Evolutionary conservation across 345 rosid genomes (phyloP).

Genomic region (Eucalyptus shirleyi): DNA sequence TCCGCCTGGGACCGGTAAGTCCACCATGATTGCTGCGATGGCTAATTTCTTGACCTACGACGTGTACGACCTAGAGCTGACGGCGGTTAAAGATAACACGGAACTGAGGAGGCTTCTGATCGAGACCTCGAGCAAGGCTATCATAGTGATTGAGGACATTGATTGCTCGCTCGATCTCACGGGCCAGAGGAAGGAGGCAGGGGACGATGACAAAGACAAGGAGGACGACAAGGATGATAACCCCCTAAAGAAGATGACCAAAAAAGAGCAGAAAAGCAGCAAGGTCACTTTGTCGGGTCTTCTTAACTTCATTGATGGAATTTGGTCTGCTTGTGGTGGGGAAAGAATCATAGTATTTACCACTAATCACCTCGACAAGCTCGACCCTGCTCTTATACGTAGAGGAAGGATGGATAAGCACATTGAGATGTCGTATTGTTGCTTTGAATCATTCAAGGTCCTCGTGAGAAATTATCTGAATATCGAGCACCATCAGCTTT

Average conservation of each 20-base stretch:
- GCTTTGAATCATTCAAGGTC: not conserved
- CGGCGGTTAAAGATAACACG: conserved; percentile 6
- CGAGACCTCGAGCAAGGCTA: conserved; percentile 4
- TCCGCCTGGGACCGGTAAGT: conserved; percentile 15
- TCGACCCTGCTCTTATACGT: conserved; percentile 11
- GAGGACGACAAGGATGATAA: not conserved
- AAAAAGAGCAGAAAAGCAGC: not conserved
- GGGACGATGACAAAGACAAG: not conserved
- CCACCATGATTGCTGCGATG: conserved; percentile 15
- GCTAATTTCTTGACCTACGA: conserved; percentile 3
- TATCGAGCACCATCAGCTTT: not conserved
- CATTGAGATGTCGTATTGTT: conserved; percentile 7
- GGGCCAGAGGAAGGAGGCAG: conserved; percentile 1
- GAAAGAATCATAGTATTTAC: conserved; percentile 13
- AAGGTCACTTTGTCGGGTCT: conserved; percentile 14
- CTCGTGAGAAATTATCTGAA: not conserved
- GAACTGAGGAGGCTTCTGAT: conserved; percentile 6
- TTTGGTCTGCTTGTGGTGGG: conserved; percentile 12
- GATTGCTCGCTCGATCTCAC: conserved; percentile 14
- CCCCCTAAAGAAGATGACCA: not conserved
- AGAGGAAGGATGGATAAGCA: conserved; percentile 17
- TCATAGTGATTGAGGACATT: conserved; percentile 11
- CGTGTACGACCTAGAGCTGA: conserved; percentile 9
- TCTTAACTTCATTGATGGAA: conserved; percentile 3
- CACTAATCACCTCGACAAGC: conserved; percentile 5